Percentiles rank a stretch among this genome's conserved stretches.
phyloP scores from a whole-genome alignment of 177 flowering plant species.

The Vitis hybrid region DNA sequence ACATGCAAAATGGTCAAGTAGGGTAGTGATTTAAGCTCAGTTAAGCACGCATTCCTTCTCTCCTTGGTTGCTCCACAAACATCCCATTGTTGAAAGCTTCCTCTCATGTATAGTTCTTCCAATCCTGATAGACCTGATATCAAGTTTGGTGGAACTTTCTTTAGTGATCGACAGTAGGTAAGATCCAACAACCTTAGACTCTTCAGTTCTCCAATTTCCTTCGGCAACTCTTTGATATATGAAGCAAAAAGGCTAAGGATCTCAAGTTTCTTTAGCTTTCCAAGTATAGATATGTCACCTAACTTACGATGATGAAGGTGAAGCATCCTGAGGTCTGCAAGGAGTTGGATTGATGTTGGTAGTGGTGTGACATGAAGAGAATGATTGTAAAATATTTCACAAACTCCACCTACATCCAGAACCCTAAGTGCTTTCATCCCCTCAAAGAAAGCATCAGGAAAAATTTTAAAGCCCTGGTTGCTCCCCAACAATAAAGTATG shows the following conservation, averaged over 20 bases:
- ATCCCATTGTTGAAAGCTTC: background rate
- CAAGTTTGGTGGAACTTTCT: background rate
- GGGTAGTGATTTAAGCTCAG: background rate
- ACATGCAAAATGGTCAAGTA: background rate
- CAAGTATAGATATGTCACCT: background rate
- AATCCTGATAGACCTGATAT: background rate
- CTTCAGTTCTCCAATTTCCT: conserved; percentile 1
- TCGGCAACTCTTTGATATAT: background rate
- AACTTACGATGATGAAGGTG: background rate
- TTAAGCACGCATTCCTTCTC: background rate
- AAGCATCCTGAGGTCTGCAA: conserved; percentile 1
- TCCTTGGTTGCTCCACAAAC: background rate
- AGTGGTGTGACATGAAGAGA: background rate
- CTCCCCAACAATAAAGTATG: background rate
- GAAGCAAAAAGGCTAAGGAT: background rate
- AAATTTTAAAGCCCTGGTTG: background rate
- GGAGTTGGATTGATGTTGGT: background rate
- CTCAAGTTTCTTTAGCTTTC: conserved; percentile 1
- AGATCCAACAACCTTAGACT: conserved; percentile 1
- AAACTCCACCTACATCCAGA: background rate
- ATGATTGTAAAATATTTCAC: too few relatives aligned
- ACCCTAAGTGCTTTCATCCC: conserved; percentile 1
- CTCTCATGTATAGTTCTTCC: conserved; percentile 5
- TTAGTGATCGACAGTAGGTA: background rate
- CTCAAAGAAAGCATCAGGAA: background rate